phyloP scores from a whole-genome alignment of 2,329 filamentous ascomycete species.

The Geosmithia flava region DNA sequence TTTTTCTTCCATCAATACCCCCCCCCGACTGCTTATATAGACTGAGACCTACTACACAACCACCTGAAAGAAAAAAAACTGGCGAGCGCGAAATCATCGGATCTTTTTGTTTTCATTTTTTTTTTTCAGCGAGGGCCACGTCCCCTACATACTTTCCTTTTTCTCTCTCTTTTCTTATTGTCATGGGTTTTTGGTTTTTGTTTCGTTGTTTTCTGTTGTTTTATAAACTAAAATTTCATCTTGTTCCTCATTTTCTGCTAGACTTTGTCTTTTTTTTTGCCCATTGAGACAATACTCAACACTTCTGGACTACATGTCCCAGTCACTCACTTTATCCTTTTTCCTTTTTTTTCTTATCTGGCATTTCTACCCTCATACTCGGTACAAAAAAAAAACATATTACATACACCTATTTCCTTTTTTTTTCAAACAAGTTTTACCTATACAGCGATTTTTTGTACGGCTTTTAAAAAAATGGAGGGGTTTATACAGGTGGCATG shows the following conservation, averaged over 20 bases:
- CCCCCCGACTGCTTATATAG: background rate
- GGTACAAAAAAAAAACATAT: too few species aligned
- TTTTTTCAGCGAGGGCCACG: background rate
- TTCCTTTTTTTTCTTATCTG: too few species aligned
- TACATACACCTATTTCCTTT: background rate
- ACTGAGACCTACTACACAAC: background rate
- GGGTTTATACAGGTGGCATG: background rate
- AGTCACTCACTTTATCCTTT: too few species aligned
- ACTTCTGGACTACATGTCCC: too few species aligned
- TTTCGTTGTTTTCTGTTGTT: background rate
- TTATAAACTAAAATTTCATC: too few species aligned
- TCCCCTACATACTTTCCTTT: background rate
- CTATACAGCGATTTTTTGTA: background rate
- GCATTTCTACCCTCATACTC: too few species aligned
- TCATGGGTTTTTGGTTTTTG: background rate
- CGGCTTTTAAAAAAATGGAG: too few species aligned
- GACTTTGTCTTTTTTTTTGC: too few species aligned
- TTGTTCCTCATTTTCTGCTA: background rate
- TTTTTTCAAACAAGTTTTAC: background rate
- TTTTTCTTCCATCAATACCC: slow-evolving; percentile 5
- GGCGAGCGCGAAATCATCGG: background rate
- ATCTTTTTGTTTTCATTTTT: background rate
- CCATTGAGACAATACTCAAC: too few species aligned
- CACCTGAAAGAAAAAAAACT: background rate
- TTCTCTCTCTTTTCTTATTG: background rate